Evolutionary conservation across 495 filamentous ascomycete genomes (phyloP).

Genomic region (Lasiosphaeriaceae sp.): DNA sequence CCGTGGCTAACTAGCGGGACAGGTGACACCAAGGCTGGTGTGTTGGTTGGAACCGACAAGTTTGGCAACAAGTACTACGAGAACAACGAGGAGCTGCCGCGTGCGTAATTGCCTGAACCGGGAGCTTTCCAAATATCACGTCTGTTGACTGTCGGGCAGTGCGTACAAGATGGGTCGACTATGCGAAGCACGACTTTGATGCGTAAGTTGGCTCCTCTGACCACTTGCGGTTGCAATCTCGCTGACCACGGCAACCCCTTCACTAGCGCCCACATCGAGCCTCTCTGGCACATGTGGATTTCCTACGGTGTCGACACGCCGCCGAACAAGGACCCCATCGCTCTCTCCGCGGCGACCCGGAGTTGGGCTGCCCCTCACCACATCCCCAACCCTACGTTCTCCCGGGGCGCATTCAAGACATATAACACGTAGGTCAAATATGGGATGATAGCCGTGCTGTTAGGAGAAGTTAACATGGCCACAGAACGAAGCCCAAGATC

Average conservation of each 20-base stretch:
- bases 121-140: not conserved
- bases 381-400: slow-evolving; percentile 67
- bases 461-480: not conserved
- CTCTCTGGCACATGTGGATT: slow-evolving; percentile 98
- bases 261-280: slow-evolving; percentile 76
- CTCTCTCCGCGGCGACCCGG: slow-evolving; percentile 62
- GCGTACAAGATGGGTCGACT: slow-evolving; percentile 97
- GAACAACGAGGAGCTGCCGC: slow-evolving; percentile 90
- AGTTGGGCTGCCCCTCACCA: slow-evolving; percentile 71
- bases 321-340: slow-evolving; percentile 67
- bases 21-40: slow-evolving; percentile 97
- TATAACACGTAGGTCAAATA: slow-evolving; percentile 83
- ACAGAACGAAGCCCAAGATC: slow-evolving; percentile 39
- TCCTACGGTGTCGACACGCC: slow-evolving; percentile 88
- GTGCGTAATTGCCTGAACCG: slow-evolving; percentile 47
- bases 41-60: slow-evolving; percentile 76
- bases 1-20: slow-evolving; percentile 32
- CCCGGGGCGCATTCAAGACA: slow-evolving; percentile 77
- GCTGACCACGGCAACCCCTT: not conserved
- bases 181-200: slow-evolving; percentile 81
- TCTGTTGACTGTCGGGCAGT: slow-evolving; percentile 49
- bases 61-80: slow-evolving; percentile 98
- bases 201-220: slow-evolving; percentile 50
- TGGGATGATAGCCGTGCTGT: not conserved
- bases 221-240: not conserved